Conservation (phyloP, 1,139 yeast species). For the Sugiyamaella sp. region DNA sequence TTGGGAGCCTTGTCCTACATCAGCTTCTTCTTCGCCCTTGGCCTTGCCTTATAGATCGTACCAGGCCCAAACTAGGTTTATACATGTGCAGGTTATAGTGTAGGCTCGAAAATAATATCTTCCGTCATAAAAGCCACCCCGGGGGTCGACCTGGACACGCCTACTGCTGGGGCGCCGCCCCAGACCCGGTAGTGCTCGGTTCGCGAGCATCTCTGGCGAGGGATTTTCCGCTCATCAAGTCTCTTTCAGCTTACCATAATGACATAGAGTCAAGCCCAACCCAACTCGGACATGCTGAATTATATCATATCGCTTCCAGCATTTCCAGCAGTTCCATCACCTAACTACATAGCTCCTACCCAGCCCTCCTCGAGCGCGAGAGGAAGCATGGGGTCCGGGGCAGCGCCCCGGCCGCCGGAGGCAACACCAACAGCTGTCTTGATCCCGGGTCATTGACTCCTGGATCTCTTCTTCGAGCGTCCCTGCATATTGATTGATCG, state of each 20-base stretch:
- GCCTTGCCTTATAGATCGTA: slow-evolving; percentile 1
- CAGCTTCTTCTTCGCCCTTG: slow-evolving; percentile 5
- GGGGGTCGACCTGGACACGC: too few species aligned
- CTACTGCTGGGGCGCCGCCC: neutral
- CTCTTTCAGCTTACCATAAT: too few species aligned
- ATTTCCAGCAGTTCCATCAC: too few species aligned
- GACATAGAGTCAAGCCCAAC: too few species aligned
- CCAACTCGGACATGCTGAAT: too few species aligned
- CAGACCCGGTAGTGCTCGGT: too few species aligned
- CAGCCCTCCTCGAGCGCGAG: neutral
- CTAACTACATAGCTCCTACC: too few species aligned
- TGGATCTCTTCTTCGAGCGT: neutral
- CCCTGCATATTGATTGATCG: slow-evolving; percentile 13
- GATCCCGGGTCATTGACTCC: too few species aligned
- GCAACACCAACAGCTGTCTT: neutral
- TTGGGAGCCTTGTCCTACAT: neutral
- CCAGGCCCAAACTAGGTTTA: neutral
- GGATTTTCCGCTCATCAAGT: too few species aligned
- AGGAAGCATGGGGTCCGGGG: neutral
- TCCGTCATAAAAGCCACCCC: too few species aligned
- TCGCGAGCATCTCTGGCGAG: too few species aligned
- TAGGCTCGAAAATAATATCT: neutral
- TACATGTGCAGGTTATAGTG: neutral
- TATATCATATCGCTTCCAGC: too few species aligned
- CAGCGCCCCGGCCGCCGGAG: neutral